These are phyloP conservation scores for Zalerion maritima DNA, from an alignment of 495 filamentous ascomycete genomes.

Conservation along the genomic window DNA sequence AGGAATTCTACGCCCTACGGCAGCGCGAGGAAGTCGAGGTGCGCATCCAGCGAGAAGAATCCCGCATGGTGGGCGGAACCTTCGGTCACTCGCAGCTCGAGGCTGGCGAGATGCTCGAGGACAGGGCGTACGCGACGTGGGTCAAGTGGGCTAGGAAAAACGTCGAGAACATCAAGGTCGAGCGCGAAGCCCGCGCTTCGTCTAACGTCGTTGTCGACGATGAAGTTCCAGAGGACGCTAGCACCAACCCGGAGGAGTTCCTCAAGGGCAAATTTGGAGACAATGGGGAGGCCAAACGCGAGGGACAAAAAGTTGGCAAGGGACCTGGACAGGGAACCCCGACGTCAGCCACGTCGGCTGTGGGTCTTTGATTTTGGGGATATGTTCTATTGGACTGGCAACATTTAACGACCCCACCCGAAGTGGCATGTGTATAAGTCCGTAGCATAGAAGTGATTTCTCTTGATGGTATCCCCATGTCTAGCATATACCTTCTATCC, in stretches of 20 bases:
- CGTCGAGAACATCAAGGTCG: constrained; percentile 27
- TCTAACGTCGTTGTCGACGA: constrained; percentile 25
- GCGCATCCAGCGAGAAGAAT: constrained; percentile 79
- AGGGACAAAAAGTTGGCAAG: too few relatives aligned
- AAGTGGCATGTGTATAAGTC: too few relatives aligned
- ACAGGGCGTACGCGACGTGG: constrained; percentile 63
- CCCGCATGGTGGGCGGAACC: constrained; percentile 64
- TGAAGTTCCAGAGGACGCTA: constrained; percentile 9
- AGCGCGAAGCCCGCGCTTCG: constrained; percentile 31
- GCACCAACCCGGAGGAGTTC: constrained; percentile 7
- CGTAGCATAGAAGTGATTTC: too few relatives aligned
- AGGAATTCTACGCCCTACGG: constrained; percentile 78
- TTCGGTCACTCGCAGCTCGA: constrained; percentile 65
- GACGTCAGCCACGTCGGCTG: too few relatives aligned
- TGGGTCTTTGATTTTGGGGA: too few relatives aligned
- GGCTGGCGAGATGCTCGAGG: constrained; percentile 70
- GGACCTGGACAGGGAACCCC: too few relatives aligned
- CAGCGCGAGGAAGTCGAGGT: constrained; percentile 71
- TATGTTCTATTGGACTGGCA: too few relatives aligned
- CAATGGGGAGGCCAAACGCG: too few relatives aligned
- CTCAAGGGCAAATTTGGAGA: constrained; percentile 2
- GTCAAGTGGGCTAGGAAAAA: constrained; percentile 58
- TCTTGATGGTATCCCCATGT: too few relatives aligned
- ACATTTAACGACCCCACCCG: too few relatives aligned
- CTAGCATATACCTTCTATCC: too few relatives aligned